Conservation (phyloP, 257 asterid genomes). For the Agastache rugosa region DNA sequence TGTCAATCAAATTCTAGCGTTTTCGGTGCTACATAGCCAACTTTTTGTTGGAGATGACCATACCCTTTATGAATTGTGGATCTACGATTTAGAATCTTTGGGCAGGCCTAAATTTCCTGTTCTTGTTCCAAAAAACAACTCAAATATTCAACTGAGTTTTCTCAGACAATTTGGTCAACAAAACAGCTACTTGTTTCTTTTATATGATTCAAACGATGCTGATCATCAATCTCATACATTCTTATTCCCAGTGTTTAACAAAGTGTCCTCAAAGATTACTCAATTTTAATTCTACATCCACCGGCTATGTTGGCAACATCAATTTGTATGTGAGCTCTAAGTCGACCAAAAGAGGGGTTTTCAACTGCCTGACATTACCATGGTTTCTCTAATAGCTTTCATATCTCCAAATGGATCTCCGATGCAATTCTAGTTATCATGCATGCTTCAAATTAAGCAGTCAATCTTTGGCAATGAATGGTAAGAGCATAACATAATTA, state of each 20-base stretch:
- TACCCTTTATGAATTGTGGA: neutral
- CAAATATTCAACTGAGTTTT: neutral
- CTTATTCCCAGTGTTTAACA: neutral
- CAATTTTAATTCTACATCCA: neutral
- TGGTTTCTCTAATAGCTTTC: conserved; percentile 3
- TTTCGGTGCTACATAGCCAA: neutral
- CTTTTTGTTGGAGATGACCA: neutral
- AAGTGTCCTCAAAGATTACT: conserved; percentile 5
- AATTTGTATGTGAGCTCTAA: conserved; percentile 28
- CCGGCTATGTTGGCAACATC: neutral
- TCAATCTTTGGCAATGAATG: conserved; percentile 21
- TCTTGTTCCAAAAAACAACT: conserved; percentile 8
- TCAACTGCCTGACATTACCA: conserved; percentile 4
- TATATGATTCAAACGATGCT: neutral
- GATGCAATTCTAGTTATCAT: conserved; percentile 11
- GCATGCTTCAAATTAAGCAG: conserved; percentile 20
- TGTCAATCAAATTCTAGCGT: neutral
- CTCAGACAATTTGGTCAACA: neutral
- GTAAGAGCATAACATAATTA: conserved; percentile 32
- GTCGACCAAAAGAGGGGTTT: conserved; percentile 18
- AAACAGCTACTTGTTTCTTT: neutral
- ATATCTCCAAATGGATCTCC: neutral
- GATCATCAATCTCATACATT: neutral
- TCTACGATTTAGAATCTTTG: conserved; percentile 2
- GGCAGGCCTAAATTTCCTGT: conserved; percentile 5